Base-by-base conservation (phyloP, 2,329 filamentous ascomycete species). In the Nigrograna mackinnonii region DNA sequence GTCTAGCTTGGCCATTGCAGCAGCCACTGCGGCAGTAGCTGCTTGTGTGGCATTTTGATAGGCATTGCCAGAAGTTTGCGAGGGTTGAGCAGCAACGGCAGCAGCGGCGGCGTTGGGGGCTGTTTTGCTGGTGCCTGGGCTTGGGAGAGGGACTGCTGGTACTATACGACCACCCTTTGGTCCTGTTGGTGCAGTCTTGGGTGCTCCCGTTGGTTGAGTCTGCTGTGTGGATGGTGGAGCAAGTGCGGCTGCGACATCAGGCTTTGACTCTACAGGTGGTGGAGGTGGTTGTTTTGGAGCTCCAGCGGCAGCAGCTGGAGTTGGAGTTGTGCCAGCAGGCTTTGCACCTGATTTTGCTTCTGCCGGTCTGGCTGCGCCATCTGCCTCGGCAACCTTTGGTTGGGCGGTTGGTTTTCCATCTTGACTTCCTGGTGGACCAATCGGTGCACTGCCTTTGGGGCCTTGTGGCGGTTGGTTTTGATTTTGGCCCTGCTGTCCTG, bases 11-110 rank as follows among this genome's bases (percentile, higher is more conserved):
- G 87, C 85, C 85, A 91, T 90, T 2, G 88, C 88, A 30, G 86
- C 82, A 39, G 87, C 86, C n/a, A 90, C 87, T 6, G 87, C 87
- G 21, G 86, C 87, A 55, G 84, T 85, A 1, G 87, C 87, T 28
- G 85, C 83, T 61, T 86, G 82, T 0, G 87, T 91, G 2, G 87
- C 86, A 68, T 87, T 85, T 49, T 81, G 78, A 9, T 85, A 60
- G 33, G 86, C 86, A 68, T 87, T 84, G 49, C 80, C 78, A 7
- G 85, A 60, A 35, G 64, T 52, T 33, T 63, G 60, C 11, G 55
- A 59, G 32, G 60, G 52, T n/a, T 54, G 54, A 9, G 51, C 49
- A 5, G 54, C 55, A 12, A 50, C 48, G 5, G 55, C 20, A 28
- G 58, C 35, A 17, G 77, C 64, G 33, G 67, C 58, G 4, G 66